Conservation (phyloP, 192 early-diverging fungal genomes). For the Podila verticillata region DNA sequence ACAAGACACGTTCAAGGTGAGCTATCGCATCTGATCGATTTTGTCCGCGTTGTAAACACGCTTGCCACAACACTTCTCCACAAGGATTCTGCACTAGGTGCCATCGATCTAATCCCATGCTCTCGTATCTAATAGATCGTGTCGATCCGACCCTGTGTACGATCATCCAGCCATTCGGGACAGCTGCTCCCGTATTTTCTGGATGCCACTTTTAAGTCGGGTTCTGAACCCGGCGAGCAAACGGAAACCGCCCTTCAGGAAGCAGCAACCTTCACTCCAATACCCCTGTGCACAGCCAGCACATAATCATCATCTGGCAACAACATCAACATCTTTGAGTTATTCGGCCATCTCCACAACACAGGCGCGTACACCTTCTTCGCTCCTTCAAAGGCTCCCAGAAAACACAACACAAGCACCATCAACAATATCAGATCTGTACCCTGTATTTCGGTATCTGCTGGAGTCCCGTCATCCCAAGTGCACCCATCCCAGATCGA, state of each 20-base stretch:
- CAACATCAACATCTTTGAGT: too few species aligned
- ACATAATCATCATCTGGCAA: neutral
- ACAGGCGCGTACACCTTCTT: neutral
- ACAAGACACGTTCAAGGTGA: too few species aligned
- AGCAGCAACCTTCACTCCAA: slow-evolving; percentile 8
- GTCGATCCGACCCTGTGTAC: slow-evolving; percentile 1
- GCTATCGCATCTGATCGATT: too few species aligned
- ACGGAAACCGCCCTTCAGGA: slow-evolving; percentile 38
- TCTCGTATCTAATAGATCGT: neutral
- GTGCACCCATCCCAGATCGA: neutral
- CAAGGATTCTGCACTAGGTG: too few species aligned
- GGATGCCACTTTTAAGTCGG: slow-evolving; percentile 48
- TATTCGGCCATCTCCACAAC: too few species aligned
- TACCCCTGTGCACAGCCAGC: neutral
- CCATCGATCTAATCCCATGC: too few species aligned
- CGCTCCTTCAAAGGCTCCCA: neutral
- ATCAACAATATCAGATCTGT: slow-evolving; percentile 42
- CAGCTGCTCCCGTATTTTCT: slow-evolving; percentile 3
- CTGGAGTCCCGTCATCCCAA: slow-evolving; percentile 8
- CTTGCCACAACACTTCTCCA: too few species aligned
- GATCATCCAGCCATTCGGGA: neutral
- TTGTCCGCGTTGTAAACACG: too few species aligned
- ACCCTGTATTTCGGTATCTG: slow-evolving; percentile 32
- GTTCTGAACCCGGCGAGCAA: slow-evolving; percentile 39
- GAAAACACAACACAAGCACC: neutral